Evolutionary conservation across 2,329 filamentous ascomycete species (phyloP).

Genomic region (Cladophialophora immunda): DNA sequence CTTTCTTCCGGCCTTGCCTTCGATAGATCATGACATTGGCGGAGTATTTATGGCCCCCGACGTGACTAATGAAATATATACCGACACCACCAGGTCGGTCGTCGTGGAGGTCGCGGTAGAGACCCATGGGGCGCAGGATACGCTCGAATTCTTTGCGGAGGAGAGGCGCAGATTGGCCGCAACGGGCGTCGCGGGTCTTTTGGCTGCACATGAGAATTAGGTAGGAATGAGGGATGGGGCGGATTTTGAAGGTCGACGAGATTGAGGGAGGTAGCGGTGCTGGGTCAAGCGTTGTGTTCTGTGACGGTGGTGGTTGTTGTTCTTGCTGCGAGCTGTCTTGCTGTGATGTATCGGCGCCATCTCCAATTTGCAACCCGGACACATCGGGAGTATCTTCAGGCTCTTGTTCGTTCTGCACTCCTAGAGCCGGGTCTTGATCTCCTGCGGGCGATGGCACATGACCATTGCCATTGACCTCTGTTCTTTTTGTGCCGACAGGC

Average conservation of each 20-base stretch:
- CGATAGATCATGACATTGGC: constrained; percentile 96
- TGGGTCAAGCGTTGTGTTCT: constrained; percentile 20
- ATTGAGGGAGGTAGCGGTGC: constrained; percentile 21
- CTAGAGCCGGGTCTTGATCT: neutral
- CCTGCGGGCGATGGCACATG: neutral
- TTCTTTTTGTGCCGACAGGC: constrained; percentile 12
- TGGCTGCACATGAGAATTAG: constrained; percentile 91
- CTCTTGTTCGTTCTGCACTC: constrained; percentile 7
- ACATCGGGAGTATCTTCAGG: constrained; percentile 18
- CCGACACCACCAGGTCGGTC: constrained; percentile 89
- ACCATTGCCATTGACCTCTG: constrained; percentile 7
- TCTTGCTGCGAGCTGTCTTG: constrained; percentile 19
- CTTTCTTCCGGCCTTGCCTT: constrained; percentile 56
- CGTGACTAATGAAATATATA: constrained; percentile 88
- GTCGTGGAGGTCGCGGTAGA: constrained; percentile 88
- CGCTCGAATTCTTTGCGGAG: constrained; percentile 89
- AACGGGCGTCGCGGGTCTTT: constrained; percentile 85
- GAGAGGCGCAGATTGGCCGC: constrained; percentile 89
- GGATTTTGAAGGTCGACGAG: constrained; percentile 43
- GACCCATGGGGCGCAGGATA: constrained; percentile 81
- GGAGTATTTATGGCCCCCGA: constrained; percentile 95
- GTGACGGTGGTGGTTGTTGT: constrained; percentile 5
- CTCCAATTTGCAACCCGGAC: constrained; percentile 23
- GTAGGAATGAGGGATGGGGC: constrained; percentile 78
- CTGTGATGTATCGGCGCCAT: constrained; percentile 17